Percentiles rank a stretch among this genome's conserved stretches.
These are phyloP conservation scores for Xerocomus minutiporus DNA, from an alignment of 1,284 basidiomycete genomes.

Conservation along the genomic window DNA sequence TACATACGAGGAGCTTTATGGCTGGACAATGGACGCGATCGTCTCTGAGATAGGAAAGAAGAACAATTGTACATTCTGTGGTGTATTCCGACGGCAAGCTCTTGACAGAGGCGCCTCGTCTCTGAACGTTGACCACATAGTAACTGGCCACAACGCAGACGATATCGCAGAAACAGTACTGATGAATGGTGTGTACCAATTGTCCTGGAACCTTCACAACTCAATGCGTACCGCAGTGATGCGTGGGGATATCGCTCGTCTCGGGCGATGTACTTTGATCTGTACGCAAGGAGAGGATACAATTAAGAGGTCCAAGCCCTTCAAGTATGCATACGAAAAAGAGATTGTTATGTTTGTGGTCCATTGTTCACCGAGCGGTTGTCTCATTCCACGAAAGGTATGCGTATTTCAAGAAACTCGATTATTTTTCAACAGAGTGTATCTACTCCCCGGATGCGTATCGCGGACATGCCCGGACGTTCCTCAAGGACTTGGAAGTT, in stretches of 20 bases:
- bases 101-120: constrained; percentile 90
- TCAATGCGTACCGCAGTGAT: constrained; percentile 61
- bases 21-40: constrained; percentile 99
- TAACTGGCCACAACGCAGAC: constrained; percentile 98
- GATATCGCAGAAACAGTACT: constrained; percentile 98
- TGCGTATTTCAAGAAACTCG: constrained; percentile 96
- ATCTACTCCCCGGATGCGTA: constrained; percentile 99
- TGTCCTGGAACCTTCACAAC: background rate
- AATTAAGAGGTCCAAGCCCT: constrained; percentile 95
- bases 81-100: constrained; percentile 94
- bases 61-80: constrained; percentile 99
- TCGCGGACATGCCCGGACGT: constrained; percentile 89
- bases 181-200: constrained; percentile 85
- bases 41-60: constrained; percentile 93
- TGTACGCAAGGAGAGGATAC: constrained; percentile 92
- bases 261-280: constrained; percentile 91
- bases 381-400: constrained; percentile 55
- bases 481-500: constrained; percentile 94
- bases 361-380: background rate
- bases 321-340: constrained; percentile 99
- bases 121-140: constrained; percentile 93
- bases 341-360: constrained; percentile 91
- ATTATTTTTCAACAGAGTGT: constrained; percentile 99
- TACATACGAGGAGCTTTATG: constrained; percentile 94
- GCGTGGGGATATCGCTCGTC: constrained; percentile 92